A percentile compares a stretch with the other conserved stretches of the same genome.
Conservation (phyloP, 2,329 filamentous ascomycete species). For the Fusarium agapanthi region DNA sequence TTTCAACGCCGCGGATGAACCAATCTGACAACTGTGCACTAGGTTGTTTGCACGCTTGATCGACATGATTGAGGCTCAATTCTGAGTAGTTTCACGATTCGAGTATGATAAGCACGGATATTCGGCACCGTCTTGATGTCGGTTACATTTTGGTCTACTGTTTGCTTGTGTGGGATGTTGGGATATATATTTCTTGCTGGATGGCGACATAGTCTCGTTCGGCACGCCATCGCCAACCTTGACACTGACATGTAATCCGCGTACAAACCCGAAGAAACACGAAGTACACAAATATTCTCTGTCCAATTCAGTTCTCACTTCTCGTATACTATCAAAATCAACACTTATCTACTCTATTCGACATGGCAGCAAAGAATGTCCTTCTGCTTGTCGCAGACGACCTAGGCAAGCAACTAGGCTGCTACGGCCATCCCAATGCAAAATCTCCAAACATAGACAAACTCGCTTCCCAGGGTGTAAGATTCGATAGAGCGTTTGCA, state of each 20-base stretch:
- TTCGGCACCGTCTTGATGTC: background rate
- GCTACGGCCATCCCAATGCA: background rate
- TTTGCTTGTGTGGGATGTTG: background rate
- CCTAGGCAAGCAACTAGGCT: background rate
- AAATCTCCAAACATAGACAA: background rate
- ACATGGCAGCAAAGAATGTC: background rate
- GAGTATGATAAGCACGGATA: background rate
- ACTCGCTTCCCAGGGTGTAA: background rate
- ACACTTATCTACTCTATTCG: background rate
- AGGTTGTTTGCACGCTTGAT: background rate
- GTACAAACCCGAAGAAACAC: too few species aligned
- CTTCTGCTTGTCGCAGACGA: background rate
- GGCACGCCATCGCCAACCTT: background rate
- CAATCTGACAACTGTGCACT: background rate
- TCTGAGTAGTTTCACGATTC: background rate
- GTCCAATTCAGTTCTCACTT: too few species aligned
- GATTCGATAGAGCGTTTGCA: constrained; percentile 43
- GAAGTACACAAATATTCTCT: too few species aligned
- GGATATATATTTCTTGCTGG: background rate
- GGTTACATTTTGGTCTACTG: background rate
- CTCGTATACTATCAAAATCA: background rate
- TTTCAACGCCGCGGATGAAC: background rate
- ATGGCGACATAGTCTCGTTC: background rate
- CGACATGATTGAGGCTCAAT: background rate
- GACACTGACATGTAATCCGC: background rate